Percentiles rank a stretch among this genome's conserved stretches.
phyloP scores from a whole-genome alignment of 306 rosid species.

The Begonia fuchsioides region DNA sequence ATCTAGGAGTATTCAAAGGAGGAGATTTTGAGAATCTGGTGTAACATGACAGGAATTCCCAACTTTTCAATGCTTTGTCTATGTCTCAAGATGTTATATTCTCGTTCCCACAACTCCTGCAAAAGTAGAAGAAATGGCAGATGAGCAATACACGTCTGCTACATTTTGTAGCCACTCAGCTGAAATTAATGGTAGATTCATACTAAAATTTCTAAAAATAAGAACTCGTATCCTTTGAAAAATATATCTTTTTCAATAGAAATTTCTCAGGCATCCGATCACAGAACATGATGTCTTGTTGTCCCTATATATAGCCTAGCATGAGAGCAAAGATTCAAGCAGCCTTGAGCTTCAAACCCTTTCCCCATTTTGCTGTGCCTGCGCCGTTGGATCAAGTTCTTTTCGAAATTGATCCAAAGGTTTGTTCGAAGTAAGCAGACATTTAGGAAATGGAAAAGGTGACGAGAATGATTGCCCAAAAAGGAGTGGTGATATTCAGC shows the following conservation, averaged over 20 bases:
- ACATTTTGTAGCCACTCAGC: no score
- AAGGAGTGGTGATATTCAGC: conserved; percentile 50
- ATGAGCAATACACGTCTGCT: background rate
- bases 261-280: no score
- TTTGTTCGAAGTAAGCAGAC: background rate
- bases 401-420: background rate
- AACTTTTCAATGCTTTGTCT: no score
- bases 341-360: background rate
- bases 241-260: no score
- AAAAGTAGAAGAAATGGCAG: background rate
- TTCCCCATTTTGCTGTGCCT: background rate
- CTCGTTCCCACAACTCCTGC: background rate
- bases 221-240: no score
- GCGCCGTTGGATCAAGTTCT: background rate
- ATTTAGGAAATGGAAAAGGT: conserved; percentile 40
- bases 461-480: conserved; percentile 34
- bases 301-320: background rate
- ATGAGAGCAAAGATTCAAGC: background rate
- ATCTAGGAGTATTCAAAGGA: background rate
- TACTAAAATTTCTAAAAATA: no score
- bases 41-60: background rate
- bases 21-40: background rate
- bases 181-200: no score
- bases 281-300: background rate
- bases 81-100: background rate